Base-by-base conservation (phyloP, 2,329 filamentous ascomycete genomes). In the Macrophomina pseudophaseolina region DNA sequence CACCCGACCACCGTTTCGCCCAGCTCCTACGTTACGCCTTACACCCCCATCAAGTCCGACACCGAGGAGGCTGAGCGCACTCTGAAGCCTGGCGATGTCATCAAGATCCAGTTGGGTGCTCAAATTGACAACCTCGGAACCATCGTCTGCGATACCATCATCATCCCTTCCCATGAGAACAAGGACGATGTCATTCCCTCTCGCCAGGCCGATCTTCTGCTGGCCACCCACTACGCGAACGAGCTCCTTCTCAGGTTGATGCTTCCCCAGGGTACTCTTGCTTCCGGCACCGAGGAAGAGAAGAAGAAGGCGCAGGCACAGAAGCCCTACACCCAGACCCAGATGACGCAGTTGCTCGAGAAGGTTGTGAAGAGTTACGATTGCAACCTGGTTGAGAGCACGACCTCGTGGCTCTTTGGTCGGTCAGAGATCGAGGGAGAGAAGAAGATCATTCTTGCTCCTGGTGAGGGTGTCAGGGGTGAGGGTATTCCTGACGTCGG, bases 91-190 rank as follows among this genome's bases (percentile, higher is more conserved):
- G 91, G 90, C 69, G 95, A 99, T 83, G 83, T 92, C 69, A 87
- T 97, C 82, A 99, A 99, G 88, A 95, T 99, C 79, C 95, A 99
- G 83, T 88, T 99, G n/a, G 95, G 95, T 76, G 95, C 95, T 63
- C 95, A 99, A 84, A 97, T 99, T 70, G 93, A 98, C 82, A 95
- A 95, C 65, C 97, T 98, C 76, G 93, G 93, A 73, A 91, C 94
- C 72, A 97, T 99, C 78, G 92, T 97, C 73, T 97, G 95, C 83
- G 91, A 97, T 81, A 97, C 93, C 68, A 86, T 98, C 72, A 80
- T 97, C 67, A 90, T 96, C 62, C 84, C 85, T 56, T 79, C 85
- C 70, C 84, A 85, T 74, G 87, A 87, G 68, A 85, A 88, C 73
- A 80, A 86, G 60, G 83, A 86, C 66, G 89, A 87, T 71, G 85